Base-by-base conservation (phyloP, 163 green algal species). In the Coccomyxa subellipsoidea region DNA sequence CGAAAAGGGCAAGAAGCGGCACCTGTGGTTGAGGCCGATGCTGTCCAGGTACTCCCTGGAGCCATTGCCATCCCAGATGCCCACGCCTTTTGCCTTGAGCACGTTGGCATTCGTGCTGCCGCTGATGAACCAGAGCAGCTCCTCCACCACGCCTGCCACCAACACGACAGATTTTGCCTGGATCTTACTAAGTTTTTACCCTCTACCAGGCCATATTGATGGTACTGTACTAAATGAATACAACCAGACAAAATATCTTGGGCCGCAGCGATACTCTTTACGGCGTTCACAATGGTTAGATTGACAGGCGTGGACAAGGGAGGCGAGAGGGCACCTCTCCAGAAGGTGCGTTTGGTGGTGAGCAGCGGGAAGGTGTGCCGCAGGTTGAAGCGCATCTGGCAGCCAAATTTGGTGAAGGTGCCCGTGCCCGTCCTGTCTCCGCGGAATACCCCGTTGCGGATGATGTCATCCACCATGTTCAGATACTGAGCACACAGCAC, bases 21-120 rank as follows among this genome's bases (percentile, higher is more conserved):
- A 90, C 87, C 91, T 89, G 85, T 98, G 82, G 0, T 10, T 32
- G 12, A 98, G 89, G 6, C 94, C 94, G 1, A 92, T 81, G 27
- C 78, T 89, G 86, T 98, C 95, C 34, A 99, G 90, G 89, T 96
- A 99, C 80, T 94, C 92, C 9, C 94, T 81, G 76, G 87, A 96
- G 69, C 89, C 94, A 90, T 99, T 99, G 85, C 96, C 96, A 81
- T 99, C 96, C 97, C 97, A 99, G 80, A 99, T 99, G 85, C 94
- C 88, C 38, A 99, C 88, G 77, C 90, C 92, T 83, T 95, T 96
- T 54, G 96, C 90, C n/a, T 88, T 81, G 78, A 99, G 90, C 69
- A 90, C 36, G 59, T 90, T 91, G 0, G 94, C 94, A 87, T 98
- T 95, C 35, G 97, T 99, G 77, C 47, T 85, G 59, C 97, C 97